These are phyloP conservation scores for Phialemoniopsis sp. DNA, from an alignment of 2,329 filamentous ascomycete genomes.

Conservation along the genomic window DNA sequence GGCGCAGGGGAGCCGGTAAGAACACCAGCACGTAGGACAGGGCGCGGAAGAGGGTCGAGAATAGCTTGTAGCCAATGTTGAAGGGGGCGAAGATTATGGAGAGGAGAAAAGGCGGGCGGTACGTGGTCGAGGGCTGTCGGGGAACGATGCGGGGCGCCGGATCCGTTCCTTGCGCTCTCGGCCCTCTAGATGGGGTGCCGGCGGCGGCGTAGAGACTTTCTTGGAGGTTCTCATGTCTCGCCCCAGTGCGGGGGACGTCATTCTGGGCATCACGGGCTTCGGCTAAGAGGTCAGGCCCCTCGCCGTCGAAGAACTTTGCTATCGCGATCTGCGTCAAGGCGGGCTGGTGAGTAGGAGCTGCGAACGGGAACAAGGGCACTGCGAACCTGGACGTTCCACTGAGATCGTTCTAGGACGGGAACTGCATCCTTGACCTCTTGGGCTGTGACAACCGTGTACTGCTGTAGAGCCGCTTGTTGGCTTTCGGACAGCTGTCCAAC, in stretches of 20 bases:
- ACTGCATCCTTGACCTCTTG: conserved; percentile 75
- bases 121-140: conserved; percentile 58
- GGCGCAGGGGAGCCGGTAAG: conserved; percentile 62
- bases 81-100: conserved; percentile 79
- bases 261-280: conserved; percentile 66
- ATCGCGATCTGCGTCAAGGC: conserved; percentile 71
- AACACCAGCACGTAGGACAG: conserved; percentile 78
- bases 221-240: conserved; percentile 71
- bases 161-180: conserved; percentile 39
- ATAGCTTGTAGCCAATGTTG: conserved; percentile 68
- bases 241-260: conserved; percentile 40
- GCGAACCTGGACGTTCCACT: conserved; percentile 90
- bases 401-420: conserved; percentile 74
- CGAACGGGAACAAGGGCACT: background rate
- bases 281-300: conserved; percentile 75
- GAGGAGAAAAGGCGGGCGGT: conserved; percentile 71
- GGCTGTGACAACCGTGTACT: conserved; percentile 83
- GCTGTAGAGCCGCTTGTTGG: conserved; percentile 81
- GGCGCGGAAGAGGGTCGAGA: conserved; percentile 66
- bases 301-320: conserved; percentile 95
- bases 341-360: background rate
- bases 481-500: conserved; percentile 67
- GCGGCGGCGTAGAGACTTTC: conserved; percentile 44
- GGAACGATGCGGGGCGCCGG: conserved; percentile 83
- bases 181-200: conserved; percentile 14